Percentiles rank a stretch among this genome's conserved stretches.
phyloP scores from a whole-genome alignment of 2,329 filamentous ascomycete genomes.

The Xylariales sp. region DNA sequence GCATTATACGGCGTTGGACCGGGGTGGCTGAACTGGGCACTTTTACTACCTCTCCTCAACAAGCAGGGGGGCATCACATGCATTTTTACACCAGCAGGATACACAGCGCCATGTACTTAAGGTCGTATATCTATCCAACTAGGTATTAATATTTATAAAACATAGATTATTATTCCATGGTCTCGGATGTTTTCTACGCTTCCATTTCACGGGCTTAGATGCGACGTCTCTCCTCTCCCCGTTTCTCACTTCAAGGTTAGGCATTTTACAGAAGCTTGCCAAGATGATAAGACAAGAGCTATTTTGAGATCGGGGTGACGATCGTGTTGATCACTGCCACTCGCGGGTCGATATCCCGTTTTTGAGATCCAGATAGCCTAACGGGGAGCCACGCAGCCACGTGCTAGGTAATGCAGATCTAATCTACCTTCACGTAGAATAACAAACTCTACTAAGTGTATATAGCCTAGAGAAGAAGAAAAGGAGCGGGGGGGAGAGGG shows the following conservation, averaged over 20 bases:
- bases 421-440: background rate
- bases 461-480: too few relatives aligned
- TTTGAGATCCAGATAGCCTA: background rate
- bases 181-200: background rate
- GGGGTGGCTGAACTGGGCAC: background rate
- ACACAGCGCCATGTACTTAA: background rate
- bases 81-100: constrained; percentile 2
- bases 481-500: background rate
- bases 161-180: background rate
- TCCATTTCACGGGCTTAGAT: background rate
- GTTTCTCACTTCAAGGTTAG: too few relatives aligned
- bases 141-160: constrained; percentile 1
- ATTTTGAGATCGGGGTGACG: constrained; percentile 17
- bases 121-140: background rate
- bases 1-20: constrained; percentile 35
- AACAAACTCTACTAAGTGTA: background rate
- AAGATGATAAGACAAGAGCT: background rate
- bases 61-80: constrained; percentile 1
- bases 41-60: background rate
- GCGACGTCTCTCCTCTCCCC: background rate
- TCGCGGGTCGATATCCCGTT: constrained; percentile 18
- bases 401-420: constrained; percentile 30
- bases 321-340: constrained; percentile 37
- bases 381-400: constrained; percentile 22
- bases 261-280: background rate